These are phyloP conservation scores for Xylaria sp. DNA, from an alignment of 2,329 filamentous ascomycete genomes.

Conservation along the genomic window DNA sequence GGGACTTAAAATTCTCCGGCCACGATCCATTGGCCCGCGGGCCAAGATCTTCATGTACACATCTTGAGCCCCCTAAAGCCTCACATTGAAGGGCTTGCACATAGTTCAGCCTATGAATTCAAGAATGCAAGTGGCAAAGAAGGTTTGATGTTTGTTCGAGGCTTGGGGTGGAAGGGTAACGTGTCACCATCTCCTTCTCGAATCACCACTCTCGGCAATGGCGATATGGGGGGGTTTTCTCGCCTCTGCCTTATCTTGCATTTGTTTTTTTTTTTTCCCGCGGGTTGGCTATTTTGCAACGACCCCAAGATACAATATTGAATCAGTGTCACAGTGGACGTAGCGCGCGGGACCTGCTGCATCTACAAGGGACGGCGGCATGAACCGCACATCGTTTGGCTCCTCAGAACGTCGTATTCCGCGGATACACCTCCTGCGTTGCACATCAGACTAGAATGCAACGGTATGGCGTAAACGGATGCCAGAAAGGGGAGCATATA, in stretches of 20 bases:
- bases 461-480: conserved; percentile 32
- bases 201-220: neutral
- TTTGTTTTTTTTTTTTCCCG: neutral
- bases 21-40: conserved; percentile 19
- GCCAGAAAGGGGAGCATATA: conserved; percentile 7
- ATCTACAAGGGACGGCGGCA: conserved; percentile 26
- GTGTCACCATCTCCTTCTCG: neutral
- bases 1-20: conserved; percentile 33
- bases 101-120: neutral
- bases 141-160: conserved; percentile 5
- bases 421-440: conserved; percentile 32
- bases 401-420: conserved; percentile 35
- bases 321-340: conserved; percentile 19
- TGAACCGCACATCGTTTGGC: conserved; percentile 33
- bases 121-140: conserved; percentile 2
- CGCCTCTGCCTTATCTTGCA: conserved; percentile 4
- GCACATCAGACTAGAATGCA: conserved; percentile 30
- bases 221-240: conserved; percentile 4
- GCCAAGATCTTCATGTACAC: conserved; percentile 9
- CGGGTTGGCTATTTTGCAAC: conserved; percentile 17
- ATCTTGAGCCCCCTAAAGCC: conserved; percentile 1
- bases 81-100: neutral
- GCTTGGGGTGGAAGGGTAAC: neutral
- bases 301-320: conserved; percentile 22
- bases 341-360: conserved; percentile 32